phyloP scores from a whole-genome alignment of 2,329 filamentous ascomycete genomes.

The Geosmithia flava region DNA sequence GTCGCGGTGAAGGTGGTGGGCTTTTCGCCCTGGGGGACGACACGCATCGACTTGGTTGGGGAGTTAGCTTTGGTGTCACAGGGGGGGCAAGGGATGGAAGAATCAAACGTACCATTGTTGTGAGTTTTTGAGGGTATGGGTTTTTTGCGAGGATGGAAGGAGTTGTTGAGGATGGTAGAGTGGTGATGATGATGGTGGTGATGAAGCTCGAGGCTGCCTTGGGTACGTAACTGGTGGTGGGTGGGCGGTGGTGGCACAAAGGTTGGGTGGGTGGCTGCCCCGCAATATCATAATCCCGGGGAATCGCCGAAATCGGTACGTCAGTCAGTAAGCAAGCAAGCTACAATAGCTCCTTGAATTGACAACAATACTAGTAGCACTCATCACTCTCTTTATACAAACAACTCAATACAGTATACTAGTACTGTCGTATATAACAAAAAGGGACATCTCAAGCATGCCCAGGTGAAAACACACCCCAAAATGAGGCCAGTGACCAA shows the following conservation, averaged over 20 bases:
- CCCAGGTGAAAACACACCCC: background rate
- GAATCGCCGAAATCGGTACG: background rate
- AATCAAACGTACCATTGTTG: conserved; percentile 35
- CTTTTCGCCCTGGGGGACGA: conserved; percentile 63
- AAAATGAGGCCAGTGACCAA: conserved; percentile 2
- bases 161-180: conserved; percentile 2
- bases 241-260: no score
- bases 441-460: no score
- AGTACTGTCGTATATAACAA: no score
- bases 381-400: no score
- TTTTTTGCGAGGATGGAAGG: background rate
- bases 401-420: no score
- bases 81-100: background rate
- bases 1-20: conserved; percentile 50
- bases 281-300: background rate
- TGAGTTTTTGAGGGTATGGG: conserved; percentile 2
- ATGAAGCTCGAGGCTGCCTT: conserved; percentile 7
- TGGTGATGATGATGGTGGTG: conserved; percentile 3
- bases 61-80: conserved; percentile 7
- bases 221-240: background rate
- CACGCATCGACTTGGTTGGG: conserved; percentile 63
- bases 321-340: no score
- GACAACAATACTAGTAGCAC: no score
- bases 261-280: no score
- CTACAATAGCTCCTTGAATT: no score